Evolutionary conservation across 2,329 filamentous ascomycete species (phyloP), one percentile per base, ranked within the genome.

Genomic region (Exophiala lecanii-corni): DNA sequence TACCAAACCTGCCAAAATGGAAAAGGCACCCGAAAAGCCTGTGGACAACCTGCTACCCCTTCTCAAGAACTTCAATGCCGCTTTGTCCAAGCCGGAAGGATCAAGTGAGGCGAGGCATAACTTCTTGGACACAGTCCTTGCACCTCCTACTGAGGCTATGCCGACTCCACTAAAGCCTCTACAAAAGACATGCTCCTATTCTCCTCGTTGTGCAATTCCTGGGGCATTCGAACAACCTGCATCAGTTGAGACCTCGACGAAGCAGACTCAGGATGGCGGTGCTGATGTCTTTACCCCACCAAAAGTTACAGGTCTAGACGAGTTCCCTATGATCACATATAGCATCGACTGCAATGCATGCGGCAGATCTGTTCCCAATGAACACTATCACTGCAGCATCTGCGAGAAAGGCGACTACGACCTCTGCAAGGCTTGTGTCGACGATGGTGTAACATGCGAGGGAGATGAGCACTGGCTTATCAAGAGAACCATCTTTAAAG

Each of bases 341-440:
- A 85, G 86, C 9, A 89, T 98, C 33, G 94, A 86, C 72, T 98
- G 92, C 78, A 97, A 98, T 70, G 77, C 79, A 62, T 98, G 92
- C 66, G 84, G 88, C 55, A 73, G 72, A 49, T 78, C 81, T 31
- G 88, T 96, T 58, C 78, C 83, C 19, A 81, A 88, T 56, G 78
- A 81, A 39, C 91, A 98, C 67, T 98, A 86, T 66, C 92, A 98
- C 69, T 98, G 94, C 73, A 86, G 86, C 54, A 86, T 85, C 45
- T 98, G 92, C 62, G 88, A 97, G 53, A 79, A 84, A 44, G 92
- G 91, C 30, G 92, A 98, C 64, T 98, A 89, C 59, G 92, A 98
- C 60, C 78, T 98, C 20, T 98, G 94, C 73, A 76, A 81, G 52
- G 65, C 72, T 4, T 98, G 92, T 59, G 79, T 96, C 36, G 76